Percentiles rank a stretch among this genome's conserved stretches.
Evolutionary conservation across 1,139 yeast genomes (phyloP).

Genomic region (Kodamaea ohmeri): DNA sequence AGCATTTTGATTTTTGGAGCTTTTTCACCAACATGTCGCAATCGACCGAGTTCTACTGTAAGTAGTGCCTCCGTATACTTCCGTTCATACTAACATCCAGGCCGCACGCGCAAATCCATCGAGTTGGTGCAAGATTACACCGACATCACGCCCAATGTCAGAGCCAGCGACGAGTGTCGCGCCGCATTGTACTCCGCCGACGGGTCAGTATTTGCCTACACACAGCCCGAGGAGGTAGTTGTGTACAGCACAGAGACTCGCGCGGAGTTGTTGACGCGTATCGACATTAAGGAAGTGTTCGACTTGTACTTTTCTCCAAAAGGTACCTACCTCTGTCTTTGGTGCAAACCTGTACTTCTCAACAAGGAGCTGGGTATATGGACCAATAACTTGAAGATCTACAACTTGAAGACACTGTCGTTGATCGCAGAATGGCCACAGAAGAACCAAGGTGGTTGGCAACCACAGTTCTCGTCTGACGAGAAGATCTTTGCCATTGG

Average conservation of each 20-base stretch:
- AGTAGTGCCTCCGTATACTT: constrained; percentile 9
- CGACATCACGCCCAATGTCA: constrained; percentile 19
- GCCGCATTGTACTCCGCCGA: constrained; percentile 49
- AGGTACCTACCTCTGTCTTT: constrained; percentile 81
- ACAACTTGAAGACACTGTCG: constrained; percentile 49
- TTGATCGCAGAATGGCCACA: constrained; percentile 68
- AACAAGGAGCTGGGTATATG: constrained; percentile 64
- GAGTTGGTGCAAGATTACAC: constrained; percentile 19
- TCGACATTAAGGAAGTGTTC: constrained; percentile 61
- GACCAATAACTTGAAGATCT: constrained; percentile 74
- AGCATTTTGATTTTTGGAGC: too few relatives aligned
- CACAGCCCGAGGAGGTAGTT: constrained; percentile 55
- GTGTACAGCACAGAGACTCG: constrained; percentile 52
- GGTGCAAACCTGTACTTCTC: constrained; percentile 81
- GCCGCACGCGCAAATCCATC: constrained; percentile 20
- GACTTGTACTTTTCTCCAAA: constrained; percentile 86
- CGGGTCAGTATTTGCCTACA: constrained; percentile 57
- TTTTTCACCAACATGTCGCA: constrained; percentile 15
- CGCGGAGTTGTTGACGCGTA: constrained; percentile 34
- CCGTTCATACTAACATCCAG: constrained; percentile 11
- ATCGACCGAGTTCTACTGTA: constrained; percentile 21
- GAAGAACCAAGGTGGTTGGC: constrained; percentile 88
- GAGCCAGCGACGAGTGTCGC: constrained; percentile 38
- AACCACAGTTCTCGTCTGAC: constrained; percentile 81
- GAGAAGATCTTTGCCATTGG: constrained; percentile 69